Conservation (phyloP, 2,329 filamentous ascomycete species). For the Corynespora cassiicola region DNA sequence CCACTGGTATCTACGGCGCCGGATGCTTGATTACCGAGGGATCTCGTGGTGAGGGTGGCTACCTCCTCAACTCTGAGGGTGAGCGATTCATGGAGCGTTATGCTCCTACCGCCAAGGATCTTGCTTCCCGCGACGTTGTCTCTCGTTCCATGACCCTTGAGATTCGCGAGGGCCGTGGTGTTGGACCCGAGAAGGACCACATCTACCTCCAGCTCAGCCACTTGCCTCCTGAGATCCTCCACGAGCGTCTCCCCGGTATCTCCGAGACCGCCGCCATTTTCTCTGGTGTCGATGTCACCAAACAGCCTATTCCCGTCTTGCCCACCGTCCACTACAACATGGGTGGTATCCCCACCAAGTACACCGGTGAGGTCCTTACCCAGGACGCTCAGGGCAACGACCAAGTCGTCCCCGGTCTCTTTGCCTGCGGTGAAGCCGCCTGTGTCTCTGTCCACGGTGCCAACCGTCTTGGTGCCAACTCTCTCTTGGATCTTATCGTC, state of each 20-base stretch:
- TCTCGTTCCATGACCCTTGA: slow-evolving; percentile 58
- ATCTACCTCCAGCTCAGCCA: slow-evolving; percentile 57
- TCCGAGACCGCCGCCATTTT: slow-evolving; percentile 60
- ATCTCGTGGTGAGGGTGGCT: slow-evolving; percentile 58
- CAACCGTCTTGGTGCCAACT: slow-evolving; percentile 62
- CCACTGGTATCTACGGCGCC: slow-evolving; percentile 58
- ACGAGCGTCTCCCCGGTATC: slow-evolving; percentile 56
- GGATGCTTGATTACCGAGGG: slow-evolving; percentile 59
- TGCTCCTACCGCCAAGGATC: slow-evolving; percentile 58
- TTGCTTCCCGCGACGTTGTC: slow-evolving; percentile 57
- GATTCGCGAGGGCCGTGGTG: slow-evolving; percentile 55
- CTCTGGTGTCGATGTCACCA: slow-evolving; percentile 57
- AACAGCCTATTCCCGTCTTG: slow-evolving; percentile 57
- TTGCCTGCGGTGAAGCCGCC: slow-evolving; percentile 57
- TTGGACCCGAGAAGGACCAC: slow-evolving; percentile 55
- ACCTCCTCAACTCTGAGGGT: slow-evolving; percentile 56
- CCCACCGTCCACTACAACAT: slow-evolving; percentile 61
- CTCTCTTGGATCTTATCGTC: slow-evolving; percentile 94
- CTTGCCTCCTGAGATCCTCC: slow-evolving; percentile 54
- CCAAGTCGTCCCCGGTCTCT: slow-evolving; percentile 53
- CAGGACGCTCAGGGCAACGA: slow-evolving; percentile 60
- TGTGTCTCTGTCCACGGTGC: slow-evolving; percentile 59
- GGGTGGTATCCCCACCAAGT: slow-evolving; percentile 59
- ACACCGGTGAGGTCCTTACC: slow-evolving; percentile 55
- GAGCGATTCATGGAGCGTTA: slow-evolving; percentile 61